Base-by-base conservation (phyloP, 2,329 filamentous ascomycete genomes). In the Colletotrichum filicis region DNA sequence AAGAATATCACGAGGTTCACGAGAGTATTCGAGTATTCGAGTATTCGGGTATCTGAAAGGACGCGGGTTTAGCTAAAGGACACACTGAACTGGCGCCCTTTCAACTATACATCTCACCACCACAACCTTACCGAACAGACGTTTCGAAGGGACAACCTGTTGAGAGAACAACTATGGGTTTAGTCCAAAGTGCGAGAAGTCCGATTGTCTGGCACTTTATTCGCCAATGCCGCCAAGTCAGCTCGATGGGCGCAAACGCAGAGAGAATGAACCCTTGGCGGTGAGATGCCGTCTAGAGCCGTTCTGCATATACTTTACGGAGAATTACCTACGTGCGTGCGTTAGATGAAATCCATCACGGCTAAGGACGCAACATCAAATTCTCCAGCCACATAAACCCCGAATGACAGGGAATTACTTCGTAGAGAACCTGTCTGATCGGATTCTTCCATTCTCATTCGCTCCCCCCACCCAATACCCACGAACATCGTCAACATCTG, bases 371-470 rank as follows among this genome's bases (percentile, higher is more conserved):
- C 11, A 24, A 53, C 42, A 53, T 62, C 55, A 66, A 70, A 70
- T 55, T 22, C 64, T 22, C 64, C 24, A 56, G 22, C 28, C 28
- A 56, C 57, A 46, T 14, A 19, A 28, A 59, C 37, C 56, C 55
- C 30, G 55, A 55, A 66, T 70, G 28, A 28, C 55, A 53, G 61
- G 59, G 32, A 68, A 63, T 7, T 49, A 19, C 4, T 42, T 19
- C 37, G 37, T 12, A 42, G 46, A 53, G 24, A 12, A 26, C 24
- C 22, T 53, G 28, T 22, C 24, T n/a, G 7, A 26, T 63, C 46
- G 28, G 4, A n/a, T 24, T 19, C 24, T 30, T n/a, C 28, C 30
- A 32, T 28, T 26, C 24, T 37, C 5, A 35, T 57, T 24, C 42
- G n/a, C 5, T 19, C 28, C 28, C 32, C 19, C 14, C 59, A 53